Conservation (phyloP, 2,329 filamentous ascomycete genomes). For the Talaromyces piceae region DNA sequence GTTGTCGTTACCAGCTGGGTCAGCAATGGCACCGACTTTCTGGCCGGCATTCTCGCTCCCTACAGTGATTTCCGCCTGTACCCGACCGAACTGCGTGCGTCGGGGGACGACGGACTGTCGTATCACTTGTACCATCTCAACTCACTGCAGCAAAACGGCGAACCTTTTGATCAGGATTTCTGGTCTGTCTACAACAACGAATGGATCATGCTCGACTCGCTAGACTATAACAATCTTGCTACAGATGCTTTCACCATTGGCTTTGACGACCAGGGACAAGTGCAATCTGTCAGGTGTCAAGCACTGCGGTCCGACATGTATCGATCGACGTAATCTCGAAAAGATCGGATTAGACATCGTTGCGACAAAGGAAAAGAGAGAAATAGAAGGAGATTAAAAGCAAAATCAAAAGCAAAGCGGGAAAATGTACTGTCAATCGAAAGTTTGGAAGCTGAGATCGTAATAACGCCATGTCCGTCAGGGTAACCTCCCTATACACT, state of each 20-base stretch:
- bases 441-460: too few species aligned
- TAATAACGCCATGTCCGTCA: too few species aligned
- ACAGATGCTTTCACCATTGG: background rate
- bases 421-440: too few species aligned
- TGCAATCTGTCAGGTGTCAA: background rate
- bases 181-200: background rate
- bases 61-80: conserved; percentile 4
- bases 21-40: conserved; percentile 2
- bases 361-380: background rate
- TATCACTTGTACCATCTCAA: conserved; percentile 2
- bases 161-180: conserved; percentile 1
- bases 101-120: background rate
- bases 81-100: background rate
- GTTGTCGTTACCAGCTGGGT: background rate
- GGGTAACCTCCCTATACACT: too few species aligned
- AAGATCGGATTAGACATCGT: too few species aligned
- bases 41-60: background rate
- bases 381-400: background rate
- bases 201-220: conserved; percentile 1
- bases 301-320: background rate
- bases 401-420: too few species aligned
- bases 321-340: background rate
- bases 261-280: background rate
- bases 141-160: background rate
- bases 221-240: conserved; percentile 1